Percentiles rank a stretch among this genome's conserved stretches.
Evolutionary conservation across 371 early-diverging fungal species (phyloP).

Genomic region (Dichotomocladium elegans): DNA sequence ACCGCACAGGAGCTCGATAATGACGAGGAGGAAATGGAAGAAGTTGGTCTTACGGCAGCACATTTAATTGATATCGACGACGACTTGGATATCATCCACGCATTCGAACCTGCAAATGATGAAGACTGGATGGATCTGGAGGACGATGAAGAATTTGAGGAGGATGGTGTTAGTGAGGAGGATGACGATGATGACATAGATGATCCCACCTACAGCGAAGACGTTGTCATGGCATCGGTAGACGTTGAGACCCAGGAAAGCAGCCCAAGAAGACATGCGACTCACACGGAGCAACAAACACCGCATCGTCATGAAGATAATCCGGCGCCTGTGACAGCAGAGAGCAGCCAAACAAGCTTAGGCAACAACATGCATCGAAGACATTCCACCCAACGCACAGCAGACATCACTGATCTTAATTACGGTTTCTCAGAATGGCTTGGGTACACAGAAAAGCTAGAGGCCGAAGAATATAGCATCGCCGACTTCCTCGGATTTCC

Average conservation of each 20-base stretch:
- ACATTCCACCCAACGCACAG: slow-evolving; percentile 7
- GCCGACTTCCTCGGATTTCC: slow-evolving; percentile 22
- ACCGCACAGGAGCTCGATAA: slow-evolving; percentile 16
- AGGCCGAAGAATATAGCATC: slow-evolving; percentile 20
- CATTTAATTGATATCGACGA: slow-evolving; percentile 16
- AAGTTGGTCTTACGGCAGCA: background rate
- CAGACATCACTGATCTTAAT: slow-evolving; percentile 34
- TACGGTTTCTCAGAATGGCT: slow-evolving; percentile 36
- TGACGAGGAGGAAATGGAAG: slow-evolving; percentile 7
- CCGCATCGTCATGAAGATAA: background rate
- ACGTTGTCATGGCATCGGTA: slow-evolving; percentile 2
- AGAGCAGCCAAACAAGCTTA: background rate
- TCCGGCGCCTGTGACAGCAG: background rate
- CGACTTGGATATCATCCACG: background rate
- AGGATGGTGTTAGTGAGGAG: slow-evolving; percentile 8
- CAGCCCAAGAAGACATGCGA: slow-evolving; percentile 4
- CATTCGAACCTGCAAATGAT: slow-evolving; percentile 6
- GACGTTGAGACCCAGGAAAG: background rate
- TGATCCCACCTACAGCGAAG: background rate
- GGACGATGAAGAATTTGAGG: slow-evolving; percentile 9
- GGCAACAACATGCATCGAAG: slow-evolving; percentile 4
- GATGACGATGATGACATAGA: slow-evolving; percentile 7
- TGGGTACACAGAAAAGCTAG: slow-evolving; percentile 21
- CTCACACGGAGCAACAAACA: background rate
- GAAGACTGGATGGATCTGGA: slow-evolving; percentile 12